These are phyloP conservation scores for Sutorius australiensis DNA, from an alignment of 768 basidiomycete species.

Conservation along the genomic window DNA sequence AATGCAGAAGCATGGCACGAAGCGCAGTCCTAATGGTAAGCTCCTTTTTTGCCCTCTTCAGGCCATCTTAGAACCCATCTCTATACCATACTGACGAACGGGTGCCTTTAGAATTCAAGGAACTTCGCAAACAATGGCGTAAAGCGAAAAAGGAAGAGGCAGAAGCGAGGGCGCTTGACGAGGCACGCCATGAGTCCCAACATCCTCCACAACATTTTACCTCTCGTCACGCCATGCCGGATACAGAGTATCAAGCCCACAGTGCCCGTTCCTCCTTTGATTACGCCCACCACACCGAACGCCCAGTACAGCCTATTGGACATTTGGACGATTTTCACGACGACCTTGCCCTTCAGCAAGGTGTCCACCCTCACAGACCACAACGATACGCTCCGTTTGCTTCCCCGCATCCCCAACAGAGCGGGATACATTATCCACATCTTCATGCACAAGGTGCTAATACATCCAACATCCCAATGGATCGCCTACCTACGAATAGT, in stretches of 20 bases:
- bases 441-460: constrained; percentile 25
- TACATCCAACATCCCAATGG: constrained; percentile 21
- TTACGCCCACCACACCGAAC: constrained; percentile 27
- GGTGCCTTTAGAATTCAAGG: constrained; percentile 80
- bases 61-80: neutral
- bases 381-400: constrained; percentile 25
- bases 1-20: constrained; percentile 95
- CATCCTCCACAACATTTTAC: constrained; percentile 17
- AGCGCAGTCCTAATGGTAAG: constrained; percentile 87
- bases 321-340: constrained; percentile 22
- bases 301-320: constrained; percentile 9
- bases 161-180: constrained; percentile 23
- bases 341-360: constrained; percentile 12
- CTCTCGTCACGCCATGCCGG: constrained; percentile 27
- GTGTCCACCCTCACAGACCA: constrained; percentile 23
- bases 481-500: constrained; percentile 57
- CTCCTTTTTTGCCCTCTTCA: constrained; percentile 1
- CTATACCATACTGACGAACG: constrained; percentile 8
- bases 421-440: constrained; percentile 17
- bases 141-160: constrained; percentile 81
- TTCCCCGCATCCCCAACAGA: constrained; percentile 17
- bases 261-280: constrained; percentile 17
- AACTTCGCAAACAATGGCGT: constrained; percentile 94
- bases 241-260: constrained; percentile 21
- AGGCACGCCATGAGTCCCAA: constrained; percentile 12